Base-by-base conservation (phyloP, 1,284 basidiomycete species). In the Butyriboletus appendiculatus region DNA sequence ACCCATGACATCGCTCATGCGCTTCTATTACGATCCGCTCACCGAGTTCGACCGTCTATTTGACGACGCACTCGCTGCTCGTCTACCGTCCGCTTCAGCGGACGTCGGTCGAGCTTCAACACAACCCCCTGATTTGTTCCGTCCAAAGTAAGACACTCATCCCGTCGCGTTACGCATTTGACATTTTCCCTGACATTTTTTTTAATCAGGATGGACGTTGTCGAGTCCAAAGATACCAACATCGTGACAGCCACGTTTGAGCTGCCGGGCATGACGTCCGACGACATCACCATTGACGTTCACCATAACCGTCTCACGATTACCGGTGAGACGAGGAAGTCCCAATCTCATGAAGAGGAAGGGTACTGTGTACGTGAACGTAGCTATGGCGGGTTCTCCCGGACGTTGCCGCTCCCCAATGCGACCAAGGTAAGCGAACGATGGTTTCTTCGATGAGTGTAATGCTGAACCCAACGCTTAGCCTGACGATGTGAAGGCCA, bases 251-350 rank as follows among this genome's bases (percentile, higher is more conserved):
- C 35, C 3, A 37, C n/a, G 35, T 39, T 39, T 56, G 77, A 79
- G 59, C 64, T 80, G 7, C 76, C 78, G 3, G 76, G 76, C 16
- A 40, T 78, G 47, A 67, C 62, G 40, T 71, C 75, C 48, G 73
- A 76, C 43, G 68, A 77, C 49, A 66, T 78, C 40, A 58, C 66
- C 28, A 70, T 78, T 56, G 67, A 75, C 39, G 59, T 76, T 16
- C 67, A 73, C 53, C 69, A 73, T 50, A 62, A 69, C 42, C 61
- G 65, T 24, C 72, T 78, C 49, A 70, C 63, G 26, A 60, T 77
- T 15, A 66, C 73, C 10, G 75, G 75, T 11, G 71, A 74, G 52
- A 56, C 54, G 47, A 66, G 62, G 40, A 47, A 60, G 35, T 60
- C 70, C 11, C 52, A 52, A 22, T 58, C 69, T 43, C 58, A 28